A percentile compares a stretch with the other conserved stretches of the same genome.
phyloP scores from a whole-genome alignment of 768 basidiomycete genomes.

The Collybiopsis confluens region DNA sequence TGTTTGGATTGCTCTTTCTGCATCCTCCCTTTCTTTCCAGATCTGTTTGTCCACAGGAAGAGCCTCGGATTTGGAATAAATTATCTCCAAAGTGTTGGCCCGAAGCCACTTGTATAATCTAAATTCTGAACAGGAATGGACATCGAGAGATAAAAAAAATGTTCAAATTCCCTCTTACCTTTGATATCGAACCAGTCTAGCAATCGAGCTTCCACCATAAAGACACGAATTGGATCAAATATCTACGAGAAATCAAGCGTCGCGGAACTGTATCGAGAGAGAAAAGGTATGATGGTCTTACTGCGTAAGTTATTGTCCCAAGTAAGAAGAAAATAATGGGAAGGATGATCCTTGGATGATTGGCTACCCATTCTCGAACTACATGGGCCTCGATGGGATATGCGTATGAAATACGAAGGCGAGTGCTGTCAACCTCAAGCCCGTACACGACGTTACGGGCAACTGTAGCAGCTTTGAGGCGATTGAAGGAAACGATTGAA shows the following conservation, averaged over 20 bases:
- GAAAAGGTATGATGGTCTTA: slow-evolving; percentile 41
- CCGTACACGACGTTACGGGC: slow-evolving; percentile 84
- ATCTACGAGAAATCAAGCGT: slow-evolving; percentile 42
- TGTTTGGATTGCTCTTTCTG: slow-evolving; percentile 56
- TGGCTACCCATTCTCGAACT: slow-evolving; percentile 74
- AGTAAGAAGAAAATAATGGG: slow-evolving; percentile 82
- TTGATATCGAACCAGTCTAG: slow-evolving; percentile 80
- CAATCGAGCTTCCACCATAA: slow-evolving; percentile 80
- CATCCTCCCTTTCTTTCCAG: slow-evolving; percentile 86
- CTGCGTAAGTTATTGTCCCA: slow-evolving; percentile 88
- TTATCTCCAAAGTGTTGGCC: slow-evolving; percentile 52
- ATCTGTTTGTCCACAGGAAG: slow-evolving; percentile 33
- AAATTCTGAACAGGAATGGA: slow-evolving; percentile 45
- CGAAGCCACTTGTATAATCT: slow-evolving; percentile 74
- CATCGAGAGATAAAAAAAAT: background rate
- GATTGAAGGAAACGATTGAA: slow-evolving; percentile 58
- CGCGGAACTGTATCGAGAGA: background rate
- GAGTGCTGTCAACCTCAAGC: slow-evolving; percentile 28
- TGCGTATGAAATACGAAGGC: slow-evolving; percentile 54
- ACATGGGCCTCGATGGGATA: slow-evolving; percentile 61
- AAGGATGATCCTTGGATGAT: slow-evolving; percentile 82
- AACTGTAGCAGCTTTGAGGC: slow-evolving; percentile 65
- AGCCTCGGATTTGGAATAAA: slow-evolving; percentile 12
- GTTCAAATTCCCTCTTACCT: slow-evolving; percentile 33
- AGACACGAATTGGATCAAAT: slow-evolving; percentile 86